Evolutionary conservation across 345 rosid species (phyloP), one percentile per base, ranked within the genome.

Genomic region (Lagerstroemia speciosa): DNA sequence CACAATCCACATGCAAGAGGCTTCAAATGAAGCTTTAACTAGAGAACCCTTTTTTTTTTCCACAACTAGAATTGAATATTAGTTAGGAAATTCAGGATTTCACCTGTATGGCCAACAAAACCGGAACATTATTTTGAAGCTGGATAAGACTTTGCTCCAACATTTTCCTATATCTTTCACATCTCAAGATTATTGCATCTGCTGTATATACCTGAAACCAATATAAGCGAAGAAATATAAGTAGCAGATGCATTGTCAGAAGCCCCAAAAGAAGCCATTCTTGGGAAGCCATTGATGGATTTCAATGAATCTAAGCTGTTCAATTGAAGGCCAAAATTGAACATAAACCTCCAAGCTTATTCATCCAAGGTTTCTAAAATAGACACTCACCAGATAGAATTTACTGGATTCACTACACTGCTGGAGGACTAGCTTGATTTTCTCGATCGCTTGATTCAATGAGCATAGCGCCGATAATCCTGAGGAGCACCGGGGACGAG

Each of bases 371-470:
- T 5, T 36, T 0, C 32, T 58, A 37, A 17, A 33, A 46, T 53
- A 55, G 22, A 45, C 45, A 75, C 90, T 20, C 55, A 91, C 98
- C 97, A 89, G 81, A 79, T 91, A 91, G 64, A 93, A 89, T 79
- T 84, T 86, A 67, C 98, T 93, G 29, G 91, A 88, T 65, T 89
- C 93, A 33, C 84, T 74, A 83, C 91, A 91, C 71, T 83, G 65
- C 61, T 69, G 88, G 78, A 91, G 96, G 78, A 89, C 77, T 45
- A 65, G 72, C 78, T 76, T 83, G 71, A 96, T 83, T 67, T 73
- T 87, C 64, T 84, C 89, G 75, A 87, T 66, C 67, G 88, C 83
- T 32, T 16, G 38, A 64, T 74, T 72, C 66, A 91, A 77, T 66
- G 50, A 69, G 80, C 91, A 82, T 10, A 93, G 83, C 32, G 86